These are phyloP conservation scores for Fraxinus quadrangulata DNA, from an alignment of 257 asterid genomes.

Conservation along the genomic window DNA sequence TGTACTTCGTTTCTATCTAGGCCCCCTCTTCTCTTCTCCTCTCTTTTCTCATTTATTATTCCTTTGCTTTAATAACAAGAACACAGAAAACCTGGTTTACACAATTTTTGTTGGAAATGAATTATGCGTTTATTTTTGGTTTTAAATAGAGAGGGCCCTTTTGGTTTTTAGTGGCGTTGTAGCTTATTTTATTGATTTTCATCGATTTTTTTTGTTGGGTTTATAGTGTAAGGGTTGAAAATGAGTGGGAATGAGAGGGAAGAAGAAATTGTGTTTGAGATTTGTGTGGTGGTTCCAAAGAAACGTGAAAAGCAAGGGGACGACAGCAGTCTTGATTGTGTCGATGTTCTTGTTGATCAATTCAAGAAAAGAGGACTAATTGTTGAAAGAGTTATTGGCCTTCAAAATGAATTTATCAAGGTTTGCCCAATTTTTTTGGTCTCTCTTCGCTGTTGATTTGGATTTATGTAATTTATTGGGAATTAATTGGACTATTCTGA, in stretches of 20 bases:
- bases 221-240: slow-evolving; percentile 37
- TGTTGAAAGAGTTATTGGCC: slow-evolving; percentile 73
- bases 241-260: slow-evolving; percentile 59
- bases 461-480: neutral
- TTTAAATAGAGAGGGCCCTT: neutral
- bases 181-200: neutral
- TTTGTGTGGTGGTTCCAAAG: slow-evolving; percentile 72
- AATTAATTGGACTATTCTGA: neutral
- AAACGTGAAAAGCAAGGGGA: slow-evolving; percentile 40
- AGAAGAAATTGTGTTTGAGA: slow-evolving; percentile 66
- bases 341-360: slow-evolving; percentile 69
- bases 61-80: slow-evolving; percentile 23
- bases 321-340: slow-evolving; percentile 38
- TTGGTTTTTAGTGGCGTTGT: neutral
- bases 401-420: slow-evolving; percentile 81
- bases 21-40: neutral
- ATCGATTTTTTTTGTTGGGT: neutral
- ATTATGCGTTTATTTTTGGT: neutral
- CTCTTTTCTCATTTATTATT: slow-evolving; percentile 4
- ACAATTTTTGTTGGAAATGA: slow-evolving; percentile 6
- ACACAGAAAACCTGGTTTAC: slow-evolving; percentile 33
- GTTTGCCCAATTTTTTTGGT: slow-evolving; percentile 34
- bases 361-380: slow-evolving; percentile 63
- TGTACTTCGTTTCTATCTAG: slow-evolving; percentile 21
- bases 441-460: neutral